Percentiles rank a stretch among this genome's conserved stretches.
phyloP scores from a whole-genome alignment of 768 basidiomycete species.

The Tricholoma sp. region DNA sequence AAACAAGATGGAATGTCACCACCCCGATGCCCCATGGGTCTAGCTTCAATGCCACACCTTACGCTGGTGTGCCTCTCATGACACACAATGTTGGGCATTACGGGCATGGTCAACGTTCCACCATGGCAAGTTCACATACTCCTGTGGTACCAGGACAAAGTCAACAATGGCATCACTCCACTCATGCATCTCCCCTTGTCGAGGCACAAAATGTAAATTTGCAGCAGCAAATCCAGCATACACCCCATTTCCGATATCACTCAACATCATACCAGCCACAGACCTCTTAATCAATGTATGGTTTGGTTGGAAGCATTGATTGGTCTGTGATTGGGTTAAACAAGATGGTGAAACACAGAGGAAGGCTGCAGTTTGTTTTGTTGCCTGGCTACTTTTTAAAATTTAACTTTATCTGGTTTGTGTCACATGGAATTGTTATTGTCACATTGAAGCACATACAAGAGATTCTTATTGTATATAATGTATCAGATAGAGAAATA shows the following conservation, averaged over 20 bases:
- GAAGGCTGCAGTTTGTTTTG: too few relatives aligned
- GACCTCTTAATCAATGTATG: conserved; percentile 3
- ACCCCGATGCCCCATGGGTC: conserved; percentile 15
- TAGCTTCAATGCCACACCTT: not conserved
- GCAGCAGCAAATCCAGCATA: conserved; percentile 2
- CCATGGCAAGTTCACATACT: not conserved
- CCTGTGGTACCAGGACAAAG: not conserved
- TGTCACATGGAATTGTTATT: too few relatives aligned
- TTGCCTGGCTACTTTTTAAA: too few relatives aligned
- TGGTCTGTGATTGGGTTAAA: too few relatives aligned
- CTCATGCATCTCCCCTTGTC: conserved; percentile 16
- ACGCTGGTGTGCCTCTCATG: conserved; percentile 16
- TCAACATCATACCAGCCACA: conserved; percentile 26
- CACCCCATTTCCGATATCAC: conserved; percentile 26
- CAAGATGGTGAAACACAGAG: too few relatives aligned
- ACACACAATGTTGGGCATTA: conserved; percentile 3
- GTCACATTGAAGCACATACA: too few relatives aligned
- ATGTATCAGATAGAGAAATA: too few relatives aligned
- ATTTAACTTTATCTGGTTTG: too few relatives aligned
- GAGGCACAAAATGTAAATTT: not conserved
- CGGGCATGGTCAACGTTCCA: conserved; percentile 1
- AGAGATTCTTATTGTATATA: too few relatives aligned
- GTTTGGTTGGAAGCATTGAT: not conserved
- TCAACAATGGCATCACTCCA: conserved; percentile 10
- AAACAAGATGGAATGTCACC: conserved; percentile 15